phyloP scores from a whole-genome alignment of 2,329 filamentous ascomycete genomes.

The Venturia asperata region DNA sequence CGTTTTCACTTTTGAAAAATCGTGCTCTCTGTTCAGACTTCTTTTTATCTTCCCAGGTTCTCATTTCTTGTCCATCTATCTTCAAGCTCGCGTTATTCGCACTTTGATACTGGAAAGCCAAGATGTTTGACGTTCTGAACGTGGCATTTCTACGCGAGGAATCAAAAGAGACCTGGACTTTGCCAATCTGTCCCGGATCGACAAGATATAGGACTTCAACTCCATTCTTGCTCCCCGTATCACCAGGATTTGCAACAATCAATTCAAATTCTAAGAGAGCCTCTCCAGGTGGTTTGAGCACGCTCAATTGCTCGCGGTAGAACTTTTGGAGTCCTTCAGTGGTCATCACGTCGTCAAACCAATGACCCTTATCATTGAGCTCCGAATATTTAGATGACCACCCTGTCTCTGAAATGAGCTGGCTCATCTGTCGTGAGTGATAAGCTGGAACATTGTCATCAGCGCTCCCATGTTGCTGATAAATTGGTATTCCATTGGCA shows the following conservation, averaged over 20 bases:
- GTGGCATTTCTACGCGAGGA: background rate
- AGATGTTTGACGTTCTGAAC: constrained; percentile 37
- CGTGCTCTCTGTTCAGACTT: background rate
- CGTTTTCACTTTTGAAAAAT: constrained; percentile 2
- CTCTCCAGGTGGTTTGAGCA: constrained; percentile 22
- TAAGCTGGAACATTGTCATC: constrained; percentile 55
- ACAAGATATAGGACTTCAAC: constrained; percentile 45
- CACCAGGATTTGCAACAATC: constrained; percentile 45
- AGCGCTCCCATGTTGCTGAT: constrained; percentile 49
- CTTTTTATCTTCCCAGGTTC: background rate
- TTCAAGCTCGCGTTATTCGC: background rate
- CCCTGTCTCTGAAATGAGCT: constrained; percentile 40
- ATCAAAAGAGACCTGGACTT: constrained; percentile 34
- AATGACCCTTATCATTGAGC: constrained; percentile 44
- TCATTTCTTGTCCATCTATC: constrained; percentile 8
- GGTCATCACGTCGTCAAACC: constrained; percentile 50
- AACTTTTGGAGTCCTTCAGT: constrained; percentile 44
- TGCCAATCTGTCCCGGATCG: constrained; percentile 46
- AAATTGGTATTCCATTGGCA: constrained; percentile 44
- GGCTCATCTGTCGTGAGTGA: constrained; percentile 48
- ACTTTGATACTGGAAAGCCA: constrained; percentile 22
- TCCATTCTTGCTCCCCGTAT: constrained; percentile 47
- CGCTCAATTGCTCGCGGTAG: constrained; percentile 35
- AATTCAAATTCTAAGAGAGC: constrained; percentile 38
- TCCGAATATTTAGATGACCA: constrained; percentile 44